A percentile compares a stretch with the other conserved stretches of the same genome.
phyloP scores from a whole-genome alignment of 148 eudicot genomes.

The Cornus kousa region DNA sequence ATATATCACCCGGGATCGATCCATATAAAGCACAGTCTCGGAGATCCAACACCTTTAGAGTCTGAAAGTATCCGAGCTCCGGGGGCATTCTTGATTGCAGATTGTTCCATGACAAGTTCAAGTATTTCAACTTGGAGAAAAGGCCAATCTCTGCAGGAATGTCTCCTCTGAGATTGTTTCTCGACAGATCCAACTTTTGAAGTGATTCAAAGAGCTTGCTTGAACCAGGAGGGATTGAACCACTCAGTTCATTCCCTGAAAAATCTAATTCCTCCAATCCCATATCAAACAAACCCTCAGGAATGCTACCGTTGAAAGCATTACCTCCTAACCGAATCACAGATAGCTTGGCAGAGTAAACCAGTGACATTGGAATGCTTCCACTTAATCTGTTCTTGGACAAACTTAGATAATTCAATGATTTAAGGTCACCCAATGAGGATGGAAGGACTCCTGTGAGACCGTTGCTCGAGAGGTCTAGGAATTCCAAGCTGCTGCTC shows the following conservation, averaged over 20 bases:
- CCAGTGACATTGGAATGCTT: slow-evolving; percentile 54
- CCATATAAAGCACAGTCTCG: slow-evolving; percentile 58
- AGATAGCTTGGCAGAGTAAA: slow-evolving; percentile 40
- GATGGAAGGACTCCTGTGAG: slow-evolving; percentile 57
- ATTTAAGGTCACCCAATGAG: slow-evolving; percentile 52
- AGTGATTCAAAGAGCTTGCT: slow-evolving; percentile 58
- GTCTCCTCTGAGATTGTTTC: slow-evolving; percentile 57
- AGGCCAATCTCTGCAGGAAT: slow-evolving; percentile 89
- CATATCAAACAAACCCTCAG: slow-evolving; percentile 59
- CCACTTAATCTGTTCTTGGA: slow-evolving; percentile 58
- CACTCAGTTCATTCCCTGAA: slow-evolving; percentile 61
- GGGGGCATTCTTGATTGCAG: slow-evolving; percentile 70
- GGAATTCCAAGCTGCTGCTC: slow-evolving; percentile 38
- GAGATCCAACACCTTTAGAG: slow-evolving; percentile 71
- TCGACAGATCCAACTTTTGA: slow-evolving; percentile 64
- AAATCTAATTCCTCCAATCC: slow-evolving; percentile 59
- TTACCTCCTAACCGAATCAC: slow-evolving; percentile 51
- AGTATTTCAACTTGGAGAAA: slow-evolving; percentile 57
- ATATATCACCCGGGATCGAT: slow-evolving; percentile 68
- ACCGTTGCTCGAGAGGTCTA: slow-evolving; percentile 67
- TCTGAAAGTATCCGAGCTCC: slow-evolving; percentile 73
- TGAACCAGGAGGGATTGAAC: slow-evolving; percentile 63
- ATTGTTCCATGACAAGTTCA: slow-evolving; percentile 84
- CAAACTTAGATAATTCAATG: slow-evolving; percentile 41
- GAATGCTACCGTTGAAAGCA: slow-evolving; percentile 57